These are phyloP conservation scores for Rhododendron ferrugineum DNA, from an alignment of 148 eudicot genomes.

Conservation along the genomic window DNA sequence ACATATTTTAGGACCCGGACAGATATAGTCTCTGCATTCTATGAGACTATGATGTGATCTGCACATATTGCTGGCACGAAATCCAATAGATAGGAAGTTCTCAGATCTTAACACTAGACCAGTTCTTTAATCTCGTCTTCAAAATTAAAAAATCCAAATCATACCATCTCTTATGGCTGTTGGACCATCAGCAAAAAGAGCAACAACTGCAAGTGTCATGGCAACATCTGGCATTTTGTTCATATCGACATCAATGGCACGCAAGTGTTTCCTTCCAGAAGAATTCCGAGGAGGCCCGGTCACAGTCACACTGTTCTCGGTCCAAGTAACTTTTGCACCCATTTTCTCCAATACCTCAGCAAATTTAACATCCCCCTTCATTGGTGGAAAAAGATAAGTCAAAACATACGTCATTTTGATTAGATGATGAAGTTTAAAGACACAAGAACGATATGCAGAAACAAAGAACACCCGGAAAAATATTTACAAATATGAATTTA, in stretches of 20 bases:
- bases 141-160: conserved; percentile 6
- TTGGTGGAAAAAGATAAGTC: not conserved
- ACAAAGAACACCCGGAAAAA: not conserved
- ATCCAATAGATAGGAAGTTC: not conserved
- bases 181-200: conserved; percentile 90
- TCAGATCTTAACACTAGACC: not conserved
- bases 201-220: conserved; percentile 97
- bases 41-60: not conserved
- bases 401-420: conserved; percentile 3
- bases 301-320: conserved; percentile 89
- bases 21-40: not conserved
- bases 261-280: conserved; percentile 68
- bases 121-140: not conserved
- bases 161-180: conserved; percentile 98
- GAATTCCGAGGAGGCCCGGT: conserved; percentile 78
- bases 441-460: not conserved
- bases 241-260: conserved; percentile 90
- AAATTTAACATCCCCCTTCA: conserved; percentile 92
- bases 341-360: conserved; percentile 95
- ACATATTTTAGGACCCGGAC: not conserved
- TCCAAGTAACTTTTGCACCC: conserved; percentile 97
- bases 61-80: not conserved
- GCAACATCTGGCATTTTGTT: conserved; percentile 99
- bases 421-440: not conserved
- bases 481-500: not conserved